Base-by-base conservation (phyloP, 306 rosid genomes). In the Hylodesmum podocarpum region DNA sequence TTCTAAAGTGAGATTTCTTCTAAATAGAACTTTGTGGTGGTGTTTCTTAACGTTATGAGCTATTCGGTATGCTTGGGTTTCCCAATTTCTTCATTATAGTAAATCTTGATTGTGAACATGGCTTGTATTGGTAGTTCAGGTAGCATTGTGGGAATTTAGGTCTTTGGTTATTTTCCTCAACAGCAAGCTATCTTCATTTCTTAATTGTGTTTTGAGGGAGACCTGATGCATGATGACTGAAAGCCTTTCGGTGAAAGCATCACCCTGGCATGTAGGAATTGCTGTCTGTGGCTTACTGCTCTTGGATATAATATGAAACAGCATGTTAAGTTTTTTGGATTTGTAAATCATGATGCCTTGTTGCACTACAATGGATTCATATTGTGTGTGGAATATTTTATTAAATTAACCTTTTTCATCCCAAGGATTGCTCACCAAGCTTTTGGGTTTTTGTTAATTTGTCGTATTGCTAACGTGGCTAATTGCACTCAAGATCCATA, bases 401-500 rank as follows among this genome's bases (percentile, higher is more conserved):
- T 53, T 41, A 11, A 57, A 50, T 68, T 28, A 68, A 50, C 63
- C 14, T 46, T 37, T 46, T 12, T 27, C 27, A 33, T 9, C 37
- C 8, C 6, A 18, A 66, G 37, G 15, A 36, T 57, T 43, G 5
- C 49, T 10, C 50, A 21, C 72, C 41, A 40, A 36, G 72, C 44
- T 69, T 62, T 54, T 65, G 31, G 44, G 27, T 29, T 31, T 31
- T 27, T 73, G 41, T 53, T 36, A 34, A 77, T 37, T 49, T 40
- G 37, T 54, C 5, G 55, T 66, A 58, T 24, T 70, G 43, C 13
- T 50, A 43, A 66, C 27, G 77, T 66, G 73, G 65, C 22, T 73
- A 27, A 46, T 34, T 24, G 44, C 39, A 10, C 73, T 71, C 22
- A 49, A 41, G 57, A 39, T 66, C 41, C 66, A 34, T 24, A 53